Evolutionary conservation across 1,284 basidiomycete species (phyloP).

Genomic region (Ustilago sp.): DNA sequence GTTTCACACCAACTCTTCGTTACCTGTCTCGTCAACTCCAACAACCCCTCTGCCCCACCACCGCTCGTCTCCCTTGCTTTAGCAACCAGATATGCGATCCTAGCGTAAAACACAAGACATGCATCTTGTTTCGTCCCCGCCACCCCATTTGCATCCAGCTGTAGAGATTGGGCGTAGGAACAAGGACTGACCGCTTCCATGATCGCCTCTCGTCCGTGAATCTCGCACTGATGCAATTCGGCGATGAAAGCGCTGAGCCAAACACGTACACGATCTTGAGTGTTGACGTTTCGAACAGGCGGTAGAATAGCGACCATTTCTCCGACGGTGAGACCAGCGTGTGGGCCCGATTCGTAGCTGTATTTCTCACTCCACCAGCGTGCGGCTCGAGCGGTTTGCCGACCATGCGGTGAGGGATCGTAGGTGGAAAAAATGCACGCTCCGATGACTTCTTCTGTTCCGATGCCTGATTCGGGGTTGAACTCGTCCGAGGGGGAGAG

Average conservation of each 20-base stretch:
- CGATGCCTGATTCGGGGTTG: constrained; percentile 40
- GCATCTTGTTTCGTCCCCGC: constrained; percentile 26
- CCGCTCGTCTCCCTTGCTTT: constrained; percentile 2
- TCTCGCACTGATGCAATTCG: constrained; percentile 41
- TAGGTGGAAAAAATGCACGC: constrained; percentile 32
- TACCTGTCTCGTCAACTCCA: not conserved
- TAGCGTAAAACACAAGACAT: constrained; percentile 24
- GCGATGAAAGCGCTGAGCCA: constrained; percentile 37
- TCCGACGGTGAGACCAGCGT: constrained; percentile 33
- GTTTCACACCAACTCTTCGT: constrained; percentile 9
- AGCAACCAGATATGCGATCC: constrained; percentile 9
- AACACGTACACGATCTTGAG: constrained; percentile 33
- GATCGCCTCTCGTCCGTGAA: constrained; percentile 24
- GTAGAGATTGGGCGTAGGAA: constrained; percentile 20
- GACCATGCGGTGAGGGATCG: constrained; percentile 21
- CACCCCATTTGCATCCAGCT: not conserved
- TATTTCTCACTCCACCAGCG: constrained; percentile 46
- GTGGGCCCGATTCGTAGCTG: constrained; percentile 33
- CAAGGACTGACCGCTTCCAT: constrained; percentile 27
- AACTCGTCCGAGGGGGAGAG: constrained; percentile 25
- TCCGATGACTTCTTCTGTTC: constrained; percentile 41
- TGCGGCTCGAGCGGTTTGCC: constrained; percentile 27
- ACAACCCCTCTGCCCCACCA: not conserved
- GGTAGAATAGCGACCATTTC: constrained; percentile 50
- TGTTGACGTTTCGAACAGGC: constrained; percentile 32